Evolutionary conservation across 305 asterid genomes (phyloP), one percentile per base, ranked within the genome.

Genomic region (Fraxinus velutina): DNA sequence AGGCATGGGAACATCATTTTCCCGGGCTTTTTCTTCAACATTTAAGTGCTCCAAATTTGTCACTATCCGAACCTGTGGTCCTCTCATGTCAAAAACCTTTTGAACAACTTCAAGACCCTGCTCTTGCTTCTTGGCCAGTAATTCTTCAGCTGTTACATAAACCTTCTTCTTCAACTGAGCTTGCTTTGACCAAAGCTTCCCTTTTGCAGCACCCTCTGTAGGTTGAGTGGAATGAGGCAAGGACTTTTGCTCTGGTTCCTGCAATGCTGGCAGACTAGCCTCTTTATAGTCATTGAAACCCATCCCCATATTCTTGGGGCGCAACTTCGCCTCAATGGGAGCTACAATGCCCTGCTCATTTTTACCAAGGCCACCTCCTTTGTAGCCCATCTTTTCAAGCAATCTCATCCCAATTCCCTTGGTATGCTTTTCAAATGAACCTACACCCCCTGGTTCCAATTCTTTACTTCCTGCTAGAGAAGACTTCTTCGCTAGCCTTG

Each of bases 21-120:
- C 97, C 87, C 92, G 87, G 39, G 96, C 92, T 83, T 77, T 85
- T 77, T 91, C 98, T 86, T 95, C 99, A 0, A 96, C 97, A 77
- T 91, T 92, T 87, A 94, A 84, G 91, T 95, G 94, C 84, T 92
- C 97, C 86, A 95, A 86, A 86, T 94, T 93, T 22, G 97, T 90
- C 87, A 95, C 79, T 47, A 95, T 93, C 10, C 97, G 96, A 50
- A 94, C 95, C 60, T 94, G 97, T n/a, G 99, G 98, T 29, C 98
- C 99, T 87, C 98, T 91, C 99, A 95, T 95, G 88, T 95, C 99
- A 79, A 92, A 92, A 82, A 95, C 95, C 87, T 95, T 92, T 89
- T 93, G 94, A 71, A 91, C 90, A 76, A 91, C 92, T 74, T 93
- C 97, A 80, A 92, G 50, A 62, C 94, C 92, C 62, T 84, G 95